Base-by-base conservation (phyloP, 148 eudicot species). In the Vaccinium myrtillus region DNA sequence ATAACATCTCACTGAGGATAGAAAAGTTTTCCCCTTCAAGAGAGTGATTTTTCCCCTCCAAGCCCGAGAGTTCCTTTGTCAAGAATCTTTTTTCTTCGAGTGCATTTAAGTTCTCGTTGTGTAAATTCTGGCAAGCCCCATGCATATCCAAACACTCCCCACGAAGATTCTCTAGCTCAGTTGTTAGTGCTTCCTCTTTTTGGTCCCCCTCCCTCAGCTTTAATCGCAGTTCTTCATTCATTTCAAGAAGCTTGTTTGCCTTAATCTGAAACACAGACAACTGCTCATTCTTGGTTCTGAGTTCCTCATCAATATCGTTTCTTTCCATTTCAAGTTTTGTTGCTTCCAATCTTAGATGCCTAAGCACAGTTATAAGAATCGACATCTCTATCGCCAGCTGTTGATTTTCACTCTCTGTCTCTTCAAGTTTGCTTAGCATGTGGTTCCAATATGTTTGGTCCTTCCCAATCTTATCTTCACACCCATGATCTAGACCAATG, bases 341-440 rank as follows among this genome's bases (percentile, higher is more conserved):
- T 56, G 89, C 87, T 65, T 91, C 94, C 69, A 89, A 82, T 70
- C 83, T 92, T 67, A 97, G 90, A 84, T 95, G 94, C 83, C 86
- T 80, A 81, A 95, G 87, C 83, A 90, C 83, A 75, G 94, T 86
- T 81, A 91, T 69, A 82, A 97, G 88, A 87, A 94, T 93, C 1
- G 93, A 90, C 59, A 87, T 91, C 84, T 95, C 90, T 49, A 97
- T 85, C 77, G 87, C 86, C 86, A 86, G 90, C 88, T 85, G 75
- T 82, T 90, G 91, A 87, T 94, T 95, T 84, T 91, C 95, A 79
- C 74, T 77, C 86, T 91, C 94, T 67, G 88, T 84, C 59, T 88
- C 88, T 78, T 86, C 89, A 51, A 97, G 80, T 81, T 91, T 93
- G 82, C 82, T 81, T 39, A 89, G 89, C 81, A 95, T 84, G 63